Base-by-base conservation (phyloP, 176 grass and related monocot genomes). In the Phyllostachys edulis region DNA sequence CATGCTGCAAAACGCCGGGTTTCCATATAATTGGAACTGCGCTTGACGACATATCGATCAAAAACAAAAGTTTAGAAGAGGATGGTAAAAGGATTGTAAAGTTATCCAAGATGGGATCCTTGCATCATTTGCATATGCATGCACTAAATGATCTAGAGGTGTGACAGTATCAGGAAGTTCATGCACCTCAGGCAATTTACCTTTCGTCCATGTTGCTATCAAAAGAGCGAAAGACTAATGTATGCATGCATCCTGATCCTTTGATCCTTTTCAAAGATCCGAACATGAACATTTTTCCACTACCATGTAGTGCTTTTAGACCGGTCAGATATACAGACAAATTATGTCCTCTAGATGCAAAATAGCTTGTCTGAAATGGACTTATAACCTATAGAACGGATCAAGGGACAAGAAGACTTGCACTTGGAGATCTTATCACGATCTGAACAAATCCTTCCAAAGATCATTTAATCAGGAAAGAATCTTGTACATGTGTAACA, bases 351-450 rank as follows among this genome's bases (percentile, higher is more conserved):
- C 54, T 83, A 10, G 50, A 40, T 79, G 29, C 77, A 54, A 85
- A 78, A 67, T 51, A 49, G 66, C 54, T 73, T 17, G 34, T 59
- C 40, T 83, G 73, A 82, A 86, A 83, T 78, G 39, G 79, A 82
- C 63, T 56, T 55, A 17, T 65, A 82, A 57, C 59, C 57, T 73
- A 72, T 18, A 66, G 26, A 86, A 57, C 78, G 34, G 46, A 65
- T 51, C 64, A 56, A 85, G 20, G 60, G 27, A 8, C 70, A 64
- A 10, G 10, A 45, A 57, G 20, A 39, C 9, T 39, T 66, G 60
- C 9, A 9, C 55, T 10, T 56, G 46, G 36, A 45, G 57, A 86
- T 90, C 67, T 86, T 73, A 57, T 39, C 73, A 60, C 67, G 83
- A 82, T 73, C 67, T 83, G 29, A 63, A 56, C 38, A 65, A 57